Conservation (phyloP, 2,329 filamentous ascomycete species). For the Gnomoniopsis smithogilvyi region DNA sequence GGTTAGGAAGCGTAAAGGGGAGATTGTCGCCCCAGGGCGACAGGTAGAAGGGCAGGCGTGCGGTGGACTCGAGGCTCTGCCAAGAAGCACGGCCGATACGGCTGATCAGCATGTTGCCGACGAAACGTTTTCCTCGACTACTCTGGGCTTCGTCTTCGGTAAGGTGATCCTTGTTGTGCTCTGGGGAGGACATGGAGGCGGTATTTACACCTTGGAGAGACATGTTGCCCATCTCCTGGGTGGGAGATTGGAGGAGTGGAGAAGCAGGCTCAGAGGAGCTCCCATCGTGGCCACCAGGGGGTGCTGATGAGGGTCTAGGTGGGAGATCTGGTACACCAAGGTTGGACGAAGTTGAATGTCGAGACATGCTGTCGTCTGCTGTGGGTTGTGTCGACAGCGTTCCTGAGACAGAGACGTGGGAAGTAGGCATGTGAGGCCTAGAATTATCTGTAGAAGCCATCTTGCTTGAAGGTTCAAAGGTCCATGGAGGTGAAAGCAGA, state of each 20-base stretch:
- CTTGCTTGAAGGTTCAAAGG: not conserved
- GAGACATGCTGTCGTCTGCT: slow-evolving; percentile 6
- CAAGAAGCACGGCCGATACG: slow-evolving; percentile 19
- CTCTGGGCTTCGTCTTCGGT: slow-evolving; percentile 18
- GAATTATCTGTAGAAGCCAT: not conserved
- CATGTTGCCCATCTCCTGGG: slow-evolving; percentile 13
- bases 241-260: slow-evolving; percentile 3
- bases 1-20: slow-evolving; percentile 20
- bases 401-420: not conserved
- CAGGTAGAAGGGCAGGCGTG: slow-evolving; percentile 20
- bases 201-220: slow-evolving; percentile 7
- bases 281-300: not conserved
- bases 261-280: not conserved
- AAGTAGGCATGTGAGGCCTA: slow-evolving; percentile 2
- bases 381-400: not conserved
- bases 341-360: not conserved
- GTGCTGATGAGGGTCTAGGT: slow-evolving; percentile 1
- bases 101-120: slow-evolving; percentile 21
- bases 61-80: slow-evolving; percentile 20
- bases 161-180: slow-evolving; percentile 14
- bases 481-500: not conserved
- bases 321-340: slow-evolving; percentile 2
- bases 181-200: slow-evolving; percentile 10
- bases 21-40: slow-evolving; percentile 22
- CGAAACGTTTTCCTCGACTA: slow-evolving; percentile 18